phyloP scores from a whole-genome alignment of 768 basidiomycete species.

The Lentinus tigrinus region DNA sequence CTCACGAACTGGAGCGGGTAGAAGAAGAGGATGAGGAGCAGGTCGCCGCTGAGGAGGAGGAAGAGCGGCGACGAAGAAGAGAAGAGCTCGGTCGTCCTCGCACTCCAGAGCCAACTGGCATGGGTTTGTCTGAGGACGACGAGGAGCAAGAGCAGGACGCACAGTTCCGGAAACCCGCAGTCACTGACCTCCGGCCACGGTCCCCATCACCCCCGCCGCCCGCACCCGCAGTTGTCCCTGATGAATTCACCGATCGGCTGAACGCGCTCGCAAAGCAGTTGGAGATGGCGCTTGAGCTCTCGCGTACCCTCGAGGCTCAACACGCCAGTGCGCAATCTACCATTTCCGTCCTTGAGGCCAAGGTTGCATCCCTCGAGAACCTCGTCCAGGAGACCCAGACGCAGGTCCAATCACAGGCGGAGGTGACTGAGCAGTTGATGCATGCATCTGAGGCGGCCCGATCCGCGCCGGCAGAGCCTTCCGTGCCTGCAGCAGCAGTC shows the following conservation, averaged over 20 bases:
- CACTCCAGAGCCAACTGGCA: slow-evolving; percentile 77
- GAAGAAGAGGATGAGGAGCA: slow-evolving; percentile 76
- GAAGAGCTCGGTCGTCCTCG: slow-evolving; percentile 68
- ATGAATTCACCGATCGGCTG: slow-evolving; percentile 64
- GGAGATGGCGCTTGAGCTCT: slow-evolving; percentile 71
- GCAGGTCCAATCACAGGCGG: slow-evolving; percentile 38
- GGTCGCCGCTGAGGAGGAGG: slow-evolving; percentile 39
- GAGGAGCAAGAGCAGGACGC: slow-evolving; percentile 38
- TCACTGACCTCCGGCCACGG: slow-evolving; percentile 11
- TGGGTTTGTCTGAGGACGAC: slow-evolving; percentile 48
- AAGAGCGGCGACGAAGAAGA: slow-evolving; percentile 45
- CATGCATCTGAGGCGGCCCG: slow-evolving; percentile 32
- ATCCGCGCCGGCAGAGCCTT: slow-evolving; percentile 23
- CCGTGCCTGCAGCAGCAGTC: slow-evolving; percentile 16
- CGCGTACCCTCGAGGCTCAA: slow-evolving; percentile 70
- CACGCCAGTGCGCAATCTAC: slow-evolving; percentile 76
- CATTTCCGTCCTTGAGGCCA: slow-evolving; percentile 65
- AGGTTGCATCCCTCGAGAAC: slow-evolving; percentile 67
- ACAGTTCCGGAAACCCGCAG: slow-evolving; percentile 7
- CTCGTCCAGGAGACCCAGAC: slow-evolving; percentile 52
- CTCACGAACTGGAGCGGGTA: slow-evolving; percentile 68
- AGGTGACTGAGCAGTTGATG: slow-evolving; percentile 29
- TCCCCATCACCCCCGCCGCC: slow-evolving; percentile 26
- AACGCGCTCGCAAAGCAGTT: slow-evolving; percentile 67
- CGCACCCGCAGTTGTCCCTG: slow-evolving; percentile 34